Percentiles rank a stretch among this genome's conserved stretches.
Conservation (phyloP, 495 filamentous ascomycete genomes). For the Aspergillus sclerotioniger region DNA sequence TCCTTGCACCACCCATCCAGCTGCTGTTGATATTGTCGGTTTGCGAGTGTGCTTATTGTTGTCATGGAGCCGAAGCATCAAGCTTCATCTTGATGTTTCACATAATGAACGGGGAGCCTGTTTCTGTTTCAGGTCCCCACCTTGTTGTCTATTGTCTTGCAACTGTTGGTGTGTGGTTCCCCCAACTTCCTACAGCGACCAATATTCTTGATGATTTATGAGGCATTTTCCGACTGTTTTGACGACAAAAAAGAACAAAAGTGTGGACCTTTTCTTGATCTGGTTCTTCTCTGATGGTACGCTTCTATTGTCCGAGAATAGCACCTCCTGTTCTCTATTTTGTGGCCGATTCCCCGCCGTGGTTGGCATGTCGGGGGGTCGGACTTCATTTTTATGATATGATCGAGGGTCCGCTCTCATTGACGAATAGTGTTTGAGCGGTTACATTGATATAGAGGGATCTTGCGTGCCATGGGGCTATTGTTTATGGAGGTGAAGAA, state of each 20-base stretch:
- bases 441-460: conserved; percentile 3
- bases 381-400: not conserved
- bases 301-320: not conserved
- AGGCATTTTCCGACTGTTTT: conserved; percentile 2
- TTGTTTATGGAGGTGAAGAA: not conserved
- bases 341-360: not conserved
- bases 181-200: not conserved
- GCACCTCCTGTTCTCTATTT: not conserved
- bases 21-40: conserved; percentile 2
- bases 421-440: conserved; percentile 1
- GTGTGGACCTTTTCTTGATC: conserved; percentile 5
- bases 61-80: conserved; percentile 5
- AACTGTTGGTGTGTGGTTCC: not conserved
- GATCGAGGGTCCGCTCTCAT: not conserved
- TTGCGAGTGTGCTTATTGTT: conserved; percentile 2
- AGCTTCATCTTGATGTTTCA: not conserved
- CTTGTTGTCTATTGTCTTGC: not conserved
- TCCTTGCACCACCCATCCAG: not conserved
- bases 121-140: not conserved
- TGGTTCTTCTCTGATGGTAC: not conserved
- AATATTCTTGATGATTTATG: conserved; percentile 13
- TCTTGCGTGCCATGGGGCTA: not conserved
- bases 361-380: not conserved
- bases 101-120: not conserved
- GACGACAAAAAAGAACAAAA: conserved; percentile 15